phyloP scores from a whole-genome alignment of 2,329 filamentous ascomycete genomes.

The Penicillium sp. region DNA sequence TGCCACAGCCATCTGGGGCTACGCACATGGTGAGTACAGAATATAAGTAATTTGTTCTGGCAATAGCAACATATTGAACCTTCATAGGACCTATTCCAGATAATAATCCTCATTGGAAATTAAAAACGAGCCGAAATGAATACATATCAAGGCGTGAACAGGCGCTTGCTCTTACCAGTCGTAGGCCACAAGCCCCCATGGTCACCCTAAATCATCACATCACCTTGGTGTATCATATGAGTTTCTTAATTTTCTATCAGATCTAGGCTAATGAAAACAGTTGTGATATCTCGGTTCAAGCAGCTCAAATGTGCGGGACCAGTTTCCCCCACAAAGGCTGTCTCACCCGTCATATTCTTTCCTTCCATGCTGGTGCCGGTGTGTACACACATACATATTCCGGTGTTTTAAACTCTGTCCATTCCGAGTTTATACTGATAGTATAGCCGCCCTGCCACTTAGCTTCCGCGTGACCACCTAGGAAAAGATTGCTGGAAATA shows the following conservation, averaged over 20 bases:
- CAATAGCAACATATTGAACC: not conserved
- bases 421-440: not conserved
- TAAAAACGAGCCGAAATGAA: too few species aligned
- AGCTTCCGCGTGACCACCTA: rapidly evolving
- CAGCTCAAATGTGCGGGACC: not conserved
- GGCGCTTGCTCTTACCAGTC: not conserved
- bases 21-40: not conserved
- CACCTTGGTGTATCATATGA: not conserved
- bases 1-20: not conserved
- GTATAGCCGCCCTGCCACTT: not conserved
- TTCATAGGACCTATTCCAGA: not conserved
- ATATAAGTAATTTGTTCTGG: too few species aligned
- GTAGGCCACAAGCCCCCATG: not conserved
- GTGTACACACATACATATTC: not conserved
- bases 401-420: not conserved
- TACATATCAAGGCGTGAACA: not conserved
- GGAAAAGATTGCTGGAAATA: not conserved
- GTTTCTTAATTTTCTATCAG: not conserved
- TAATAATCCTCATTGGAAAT: not conserved
- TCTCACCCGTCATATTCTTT: not conserved
- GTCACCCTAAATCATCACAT: not conserved
- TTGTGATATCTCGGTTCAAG: not conserved
- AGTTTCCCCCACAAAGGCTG: rapidly evolving
- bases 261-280: not conserved
- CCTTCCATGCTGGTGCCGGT: not conserved